Conservation (phyloP, 2,329 filamentous ascomycete species). For the Colletotrichum gloeosporioides region DNA sequence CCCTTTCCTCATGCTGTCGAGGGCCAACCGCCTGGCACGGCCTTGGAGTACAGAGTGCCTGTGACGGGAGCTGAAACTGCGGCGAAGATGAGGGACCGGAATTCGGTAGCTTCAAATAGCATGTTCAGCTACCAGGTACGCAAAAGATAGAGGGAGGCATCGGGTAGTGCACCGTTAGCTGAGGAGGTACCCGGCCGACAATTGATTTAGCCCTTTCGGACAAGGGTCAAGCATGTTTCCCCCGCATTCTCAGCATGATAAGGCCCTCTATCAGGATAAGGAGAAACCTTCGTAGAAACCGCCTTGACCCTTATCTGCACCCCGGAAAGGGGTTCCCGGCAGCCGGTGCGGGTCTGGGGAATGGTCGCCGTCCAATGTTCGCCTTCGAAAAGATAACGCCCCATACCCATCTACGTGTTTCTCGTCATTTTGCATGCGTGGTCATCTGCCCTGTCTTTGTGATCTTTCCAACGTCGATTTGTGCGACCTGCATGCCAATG, state of each 20-base stretch:
- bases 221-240: background rate
- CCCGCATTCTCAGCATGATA: background rate
- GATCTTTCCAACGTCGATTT: background rate
- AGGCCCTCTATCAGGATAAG: background rate
- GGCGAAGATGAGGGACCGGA: constrained; percentile 33
- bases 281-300: background rate
- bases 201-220: background rate
- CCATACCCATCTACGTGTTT: background rate
- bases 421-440: background rate
- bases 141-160: background rate
- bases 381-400: background rate
- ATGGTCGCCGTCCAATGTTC: background rate
- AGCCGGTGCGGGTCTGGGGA: background rate
- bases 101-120: constrained; percentile 31
- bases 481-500: background rate
- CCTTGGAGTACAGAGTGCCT: constrained; percentile 33
- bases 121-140: constrained; percentile 26
- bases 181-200: background rate
- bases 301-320: background rate
- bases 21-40: background rate
- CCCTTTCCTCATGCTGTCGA: constrained; percentile 51
- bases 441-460: background rate
- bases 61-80: constrained; percentile 34
- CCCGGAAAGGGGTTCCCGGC: background rate
- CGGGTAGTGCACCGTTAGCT: background rate